Conservation (phyloP, 108 stramenopile genomes). For the Fragilariopsis cylindrus region DNA sequence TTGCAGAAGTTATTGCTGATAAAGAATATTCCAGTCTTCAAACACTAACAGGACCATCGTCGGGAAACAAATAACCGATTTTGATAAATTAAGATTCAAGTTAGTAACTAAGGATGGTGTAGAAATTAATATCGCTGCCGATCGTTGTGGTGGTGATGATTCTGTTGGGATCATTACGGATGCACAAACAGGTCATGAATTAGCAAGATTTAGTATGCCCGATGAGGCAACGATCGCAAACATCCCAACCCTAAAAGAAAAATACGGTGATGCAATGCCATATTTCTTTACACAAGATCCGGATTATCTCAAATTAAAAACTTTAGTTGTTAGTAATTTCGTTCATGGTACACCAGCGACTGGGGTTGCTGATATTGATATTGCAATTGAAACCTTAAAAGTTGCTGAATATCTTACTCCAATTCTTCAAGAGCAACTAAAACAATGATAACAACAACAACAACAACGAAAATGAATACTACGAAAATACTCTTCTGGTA, state of each 20-base stretch:
- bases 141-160: constrained; percentile 87
- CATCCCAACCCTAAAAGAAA: constrained; percentile 41
- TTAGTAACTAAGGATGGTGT: constrained; percentile 62
- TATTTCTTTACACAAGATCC: constrained; percentile 85
- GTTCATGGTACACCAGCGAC: constrained; percentile 42
- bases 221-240: constrained; percentile 54
- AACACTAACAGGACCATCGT: constrained; percentile 67
- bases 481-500: too few relatives aligned
- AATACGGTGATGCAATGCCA: constrained; percentile 73
- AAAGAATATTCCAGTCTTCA: constrained; percentile 65
- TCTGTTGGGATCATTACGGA: constrained; percentile 62
- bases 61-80: constrained; percentile 56
- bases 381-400: constrained; percentile 77
- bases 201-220: constrained; percentile 65
- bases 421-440: constrained; percentile 68
- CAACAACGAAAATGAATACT: too few relatives aligned
- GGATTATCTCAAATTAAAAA: constrained; percentile 77
- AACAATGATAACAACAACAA: not conserved
- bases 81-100: constrained; percentile 66
- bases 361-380: constrained; percentile 78
- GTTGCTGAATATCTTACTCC: constrained; percentile 82
- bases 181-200: constrained; percentile 43
- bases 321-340: constrained; percentile 48
- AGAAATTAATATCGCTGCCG: constrained; percentile 69
- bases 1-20: constrained; percentile 66